Evolutionary conservation across 345 rosid genomes (phyloP).

Genomic region (Gossypium arboreum): DNA sequence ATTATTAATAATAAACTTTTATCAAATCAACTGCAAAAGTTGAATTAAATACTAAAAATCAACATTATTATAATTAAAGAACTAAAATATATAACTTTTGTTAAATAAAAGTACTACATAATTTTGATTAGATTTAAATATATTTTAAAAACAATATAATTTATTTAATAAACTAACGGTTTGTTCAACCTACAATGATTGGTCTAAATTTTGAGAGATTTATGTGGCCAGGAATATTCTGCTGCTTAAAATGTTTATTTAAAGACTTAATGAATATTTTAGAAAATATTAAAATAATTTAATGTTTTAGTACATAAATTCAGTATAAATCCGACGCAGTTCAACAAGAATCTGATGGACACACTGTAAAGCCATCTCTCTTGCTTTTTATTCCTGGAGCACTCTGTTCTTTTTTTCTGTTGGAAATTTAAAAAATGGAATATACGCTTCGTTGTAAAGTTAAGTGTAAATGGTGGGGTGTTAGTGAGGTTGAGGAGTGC

Average conservation of each 20-base stretch:
- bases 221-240: background rate
- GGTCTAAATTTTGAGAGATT: background rate
- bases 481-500: conserved; percentile 15
- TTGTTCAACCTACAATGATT: background rate
- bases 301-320: too few species aligned
- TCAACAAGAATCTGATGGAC: too few species aligned
- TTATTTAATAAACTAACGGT: background rate
- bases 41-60: too few species aligned
- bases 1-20: too few species aligned
- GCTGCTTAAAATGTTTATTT: background rate
- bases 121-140: background rate
- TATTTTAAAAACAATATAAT: too few species aligned
- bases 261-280: too few species aligned
- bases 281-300: too few species aligned
- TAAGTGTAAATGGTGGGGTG: background rate
- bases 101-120: background rate
- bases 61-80: too few species aligned
- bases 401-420: conserved; percentile 33
- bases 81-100: too few species aligned
- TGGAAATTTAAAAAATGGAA: background rate
- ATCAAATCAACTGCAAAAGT: too few species aligned
- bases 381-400: conserved; percentile 18
- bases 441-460: background rate
- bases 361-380: too few species aligned
- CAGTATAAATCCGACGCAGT: too few species aligned